Conservation (phyloP, 164 flowering plant species). For the Berberis thunbergii region DNA sequence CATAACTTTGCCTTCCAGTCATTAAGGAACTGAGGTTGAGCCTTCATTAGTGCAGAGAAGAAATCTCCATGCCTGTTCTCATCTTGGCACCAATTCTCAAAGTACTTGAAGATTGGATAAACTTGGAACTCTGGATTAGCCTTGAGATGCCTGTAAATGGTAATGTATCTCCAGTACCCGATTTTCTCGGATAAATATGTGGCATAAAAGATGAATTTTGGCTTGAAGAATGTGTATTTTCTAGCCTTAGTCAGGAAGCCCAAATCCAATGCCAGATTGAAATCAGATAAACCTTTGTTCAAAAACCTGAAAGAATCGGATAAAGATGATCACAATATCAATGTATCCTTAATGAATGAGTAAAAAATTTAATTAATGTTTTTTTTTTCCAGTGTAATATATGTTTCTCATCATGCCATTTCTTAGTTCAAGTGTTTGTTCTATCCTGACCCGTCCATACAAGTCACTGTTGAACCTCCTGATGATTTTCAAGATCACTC, state of each 20-base stretch:
- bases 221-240: slow-evolving; percentile 98
- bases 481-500: no score
- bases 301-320: slow-evolving; percentile 54
- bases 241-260: slow-evolving; percentile 98
- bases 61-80: slow-evolving; percentile 99
- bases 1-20: slow-evolving; percentile 98
- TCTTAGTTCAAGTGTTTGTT: no score
- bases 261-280: slow-evolving; percentile 89
- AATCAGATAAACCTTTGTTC: slow-evolving; percentile 98
- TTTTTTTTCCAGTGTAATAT: no score
- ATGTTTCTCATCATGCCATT: no score
- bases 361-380: no score
- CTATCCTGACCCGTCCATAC: no score
- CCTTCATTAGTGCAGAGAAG: slow-evolving; percentile 96
- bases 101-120: slow-evolving; percentile 96
- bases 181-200: slow-evolving; percentile 96
- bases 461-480: no score
- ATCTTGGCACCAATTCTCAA: slow-evolving; percentile 99
- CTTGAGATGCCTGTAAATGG: slow-evolving; percentile 92
- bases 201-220: slow-evolving; percentile 96
- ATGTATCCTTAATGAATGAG: background rate
- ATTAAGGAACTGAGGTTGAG: slow-evolving; percentile 96
- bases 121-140: slow-evolving; percentile 79
- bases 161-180: slow-evolving; percentile 98
- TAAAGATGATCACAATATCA: background rate